Percentiles rank a stretch among this genome's conserved stretches.
Evolutionary conservation across 345 rosid genomes (phyloP).

Genomic region (Trapa bicornis): DNA sequence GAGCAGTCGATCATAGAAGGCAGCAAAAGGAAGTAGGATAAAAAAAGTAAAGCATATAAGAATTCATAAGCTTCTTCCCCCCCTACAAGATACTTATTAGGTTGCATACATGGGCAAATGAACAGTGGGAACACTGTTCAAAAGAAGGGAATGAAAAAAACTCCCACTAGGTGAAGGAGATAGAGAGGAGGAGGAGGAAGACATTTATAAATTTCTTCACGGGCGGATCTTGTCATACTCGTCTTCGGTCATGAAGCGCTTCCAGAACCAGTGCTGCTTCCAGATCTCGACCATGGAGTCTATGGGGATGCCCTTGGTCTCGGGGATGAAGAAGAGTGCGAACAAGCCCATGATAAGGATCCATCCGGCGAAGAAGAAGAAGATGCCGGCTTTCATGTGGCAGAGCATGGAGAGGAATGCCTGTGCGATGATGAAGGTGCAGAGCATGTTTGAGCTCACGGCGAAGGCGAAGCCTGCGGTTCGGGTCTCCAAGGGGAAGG

Average conservation of each 20-base stretch:
- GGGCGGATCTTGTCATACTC: neutral
- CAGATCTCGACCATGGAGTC: conserved; percentile 57
- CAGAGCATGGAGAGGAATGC: conserved; percentile 23
- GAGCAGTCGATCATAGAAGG: too few species aligned
- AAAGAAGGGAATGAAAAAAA: too few species aligned
- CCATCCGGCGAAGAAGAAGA: conserved; percentile 62
- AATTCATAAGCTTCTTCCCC: too few species aligned
- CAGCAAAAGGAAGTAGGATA: too few species aligned
- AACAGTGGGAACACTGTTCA: too few species aligned
- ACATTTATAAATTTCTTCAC: too few species aligned
- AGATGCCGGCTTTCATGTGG: conserved; percentile 38
- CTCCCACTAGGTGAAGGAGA: too few species aligned
- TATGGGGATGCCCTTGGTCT: conserved; percentile 50
- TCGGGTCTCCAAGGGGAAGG: conserved; percentile 12
- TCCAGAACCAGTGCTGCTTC: conserved; percentile 42
- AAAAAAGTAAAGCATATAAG: too few species aligned
- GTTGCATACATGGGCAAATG: too few species aligned
- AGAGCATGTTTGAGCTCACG: conserved; percentile 11
- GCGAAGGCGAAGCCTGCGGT: conserved; percentile 9
- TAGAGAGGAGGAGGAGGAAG: too few species aligned
- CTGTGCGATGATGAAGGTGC: conserved; percentile 10
- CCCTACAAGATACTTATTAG: too few species aligned
- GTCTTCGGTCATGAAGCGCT: conserved; percentile 16
- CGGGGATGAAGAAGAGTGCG: conserved; percentile 44
- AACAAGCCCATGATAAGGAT: conserved; percentile 52